A percentile compares a stretch with the other conserved stretches of the same genome.
These are phyloP conservation scores for Monilinia fructicola DNA, from an alignment of 2,329 filamentous ascomycete species.

Conservation along the genomic window DNA sequence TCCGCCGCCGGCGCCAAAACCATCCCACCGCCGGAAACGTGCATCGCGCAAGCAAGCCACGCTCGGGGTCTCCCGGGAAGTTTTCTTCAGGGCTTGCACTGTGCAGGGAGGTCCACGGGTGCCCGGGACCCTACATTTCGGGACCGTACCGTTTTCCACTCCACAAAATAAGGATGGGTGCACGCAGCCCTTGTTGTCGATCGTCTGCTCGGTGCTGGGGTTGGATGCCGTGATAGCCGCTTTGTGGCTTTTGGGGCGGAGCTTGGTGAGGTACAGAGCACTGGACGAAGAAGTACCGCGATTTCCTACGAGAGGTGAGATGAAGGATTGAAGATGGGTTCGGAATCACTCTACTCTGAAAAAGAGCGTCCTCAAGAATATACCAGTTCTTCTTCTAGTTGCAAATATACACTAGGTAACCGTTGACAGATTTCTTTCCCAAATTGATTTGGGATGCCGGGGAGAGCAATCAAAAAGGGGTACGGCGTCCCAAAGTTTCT, in stretches of 20 bases:
- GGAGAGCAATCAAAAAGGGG: neutral
- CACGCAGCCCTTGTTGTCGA: neutral
- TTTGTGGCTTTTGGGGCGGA: conserved; percentile 16
- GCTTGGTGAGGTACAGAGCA: neutral
- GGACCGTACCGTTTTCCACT: no score
- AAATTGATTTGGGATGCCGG: no score
- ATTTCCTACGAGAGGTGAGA: neutral
- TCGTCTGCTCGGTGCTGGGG: neutral
- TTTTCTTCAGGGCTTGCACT: neutral
- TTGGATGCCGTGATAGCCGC: conserved; percentile 8
- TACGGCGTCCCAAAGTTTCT: neutral
- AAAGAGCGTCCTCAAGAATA: no score
- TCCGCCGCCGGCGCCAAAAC: neutral
- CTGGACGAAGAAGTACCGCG: no score
- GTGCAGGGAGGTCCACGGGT: neutral
- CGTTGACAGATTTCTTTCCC: no score
- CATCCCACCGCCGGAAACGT: neutral
- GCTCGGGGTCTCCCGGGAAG: neutral
- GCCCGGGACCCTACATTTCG: no score
- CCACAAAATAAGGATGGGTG: no score
- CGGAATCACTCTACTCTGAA: no score
- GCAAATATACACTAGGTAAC: no score
- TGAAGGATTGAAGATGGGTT: neutral
- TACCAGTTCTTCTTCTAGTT: no score
- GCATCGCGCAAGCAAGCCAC: neutral